Evolutionary conservation across 2,329 filamentous ascomycete genomes (phyloP).

Genomic region (Botryotinia calthae): DNA sequence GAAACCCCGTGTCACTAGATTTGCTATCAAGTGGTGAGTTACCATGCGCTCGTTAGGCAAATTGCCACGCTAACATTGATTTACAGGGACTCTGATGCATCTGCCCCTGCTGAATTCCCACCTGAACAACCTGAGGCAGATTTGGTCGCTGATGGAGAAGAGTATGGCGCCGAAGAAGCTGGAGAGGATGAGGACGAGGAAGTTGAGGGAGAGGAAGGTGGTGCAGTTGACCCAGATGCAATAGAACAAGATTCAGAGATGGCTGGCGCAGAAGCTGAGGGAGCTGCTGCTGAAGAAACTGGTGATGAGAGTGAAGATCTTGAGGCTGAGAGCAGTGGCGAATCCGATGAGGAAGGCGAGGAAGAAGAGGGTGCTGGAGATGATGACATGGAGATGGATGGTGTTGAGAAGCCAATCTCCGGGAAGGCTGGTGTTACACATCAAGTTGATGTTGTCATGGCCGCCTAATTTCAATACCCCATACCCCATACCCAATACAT

Average conservation of each 20-base stretch:
- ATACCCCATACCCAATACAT: slow-evolving; percentile 1
- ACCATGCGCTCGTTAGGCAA: not conserved
- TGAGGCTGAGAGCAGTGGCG: slow-evolving; percentile 70
- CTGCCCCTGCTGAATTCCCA: slow-evolving; percentile 91
- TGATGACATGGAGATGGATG: slow-evolving; percentile 53
- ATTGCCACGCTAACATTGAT: slow-evolving; percentile 29
- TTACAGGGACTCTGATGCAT: slow-evolving; percentile 91
- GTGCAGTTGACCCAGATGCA: slow-evolving; percentile 42
- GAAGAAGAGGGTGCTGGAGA: slow-evolving; percentile 43
- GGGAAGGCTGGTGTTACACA: slow-evolving; percentile 23
- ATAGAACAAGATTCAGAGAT: slow-evolving; percentile 70
- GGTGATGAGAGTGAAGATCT: slow-evolving; percentile 78
- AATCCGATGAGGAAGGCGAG: slow-evolving; percentile 48
- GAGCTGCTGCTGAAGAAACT: slow-evolving; percentile 59
- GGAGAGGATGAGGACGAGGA: slow-evolving; percentile 70
- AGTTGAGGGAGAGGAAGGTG: slow-evolving; percentile 55
- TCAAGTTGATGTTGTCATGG: slow-evolving; percentile 30
- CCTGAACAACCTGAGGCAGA: slow-evolving; percentile 98
- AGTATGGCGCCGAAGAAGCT: slow-evolving; percentile 87
- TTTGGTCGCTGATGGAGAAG: slow-evolving; percentile 75
- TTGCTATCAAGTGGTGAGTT: slow-evolving; percentile 94
- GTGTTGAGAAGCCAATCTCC: slow-evolving; percentile 35
- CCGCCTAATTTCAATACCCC: slow-evolving; percentile 17
- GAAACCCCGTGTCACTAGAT: slow-evolving; percentile 95
- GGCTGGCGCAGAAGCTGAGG: slow-evolving; percentile 62